Base-by-base conservation (phyloP, 768 basidiomycete species). In the Leccinellum rugosiceps region DNA sequence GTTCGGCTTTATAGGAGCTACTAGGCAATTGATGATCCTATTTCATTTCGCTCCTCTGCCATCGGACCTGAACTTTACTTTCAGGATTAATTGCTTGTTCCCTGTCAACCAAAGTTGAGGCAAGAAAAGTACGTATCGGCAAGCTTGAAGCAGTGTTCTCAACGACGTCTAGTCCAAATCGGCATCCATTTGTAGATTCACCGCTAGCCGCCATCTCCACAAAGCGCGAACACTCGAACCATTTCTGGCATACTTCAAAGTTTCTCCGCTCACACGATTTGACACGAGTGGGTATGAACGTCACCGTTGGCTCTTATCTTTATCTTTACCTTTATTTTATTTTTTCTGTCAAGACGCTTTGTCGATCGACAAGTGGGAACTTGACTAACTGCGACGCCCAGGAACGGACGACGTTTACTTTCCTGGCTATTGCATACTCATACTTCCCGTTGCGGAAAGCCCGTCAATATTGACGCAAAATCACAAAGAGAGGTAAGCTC, bases 41-140 rank as follows among this genome's bases (percentile, higher is more conserved):
- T 51, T 17, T 58, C 53, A 19, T 34, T 41, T 17, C 21, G 13
- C 14, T 31, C 15, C 50, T 11, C 41, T 56, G 60, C 30, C 31
- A 61, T 59, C 26, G 45, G 45, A 48, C 53, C 53, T 55, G 44
- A 58, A 53, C 45, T 61, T 34, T 47, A 25, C 52, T 55, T 38
- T 23, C 30, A 46, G 23, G 8, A 48, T 53, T 48, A 38, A 19
- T 52, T 52, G 11, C 41, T 19, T 19, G 41, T 19, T 43, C 9
- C 35, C 32, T 26, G 31, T 50, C 52, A 52, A 58, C 59, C 25
- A 34, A 17, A n/a, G 50, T 23, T n/a, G 38, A 17, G 4, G 30
- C 4, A 50, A 49, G 47, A 44, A 53, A 21, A 9, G 21, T 54
- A 41, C 51, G 57, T 43, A 44, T 21, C 30, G 43, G 25, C 35